Conservation (phyloP, 805 yeast species). For the Pichia scutulata region DNA sequence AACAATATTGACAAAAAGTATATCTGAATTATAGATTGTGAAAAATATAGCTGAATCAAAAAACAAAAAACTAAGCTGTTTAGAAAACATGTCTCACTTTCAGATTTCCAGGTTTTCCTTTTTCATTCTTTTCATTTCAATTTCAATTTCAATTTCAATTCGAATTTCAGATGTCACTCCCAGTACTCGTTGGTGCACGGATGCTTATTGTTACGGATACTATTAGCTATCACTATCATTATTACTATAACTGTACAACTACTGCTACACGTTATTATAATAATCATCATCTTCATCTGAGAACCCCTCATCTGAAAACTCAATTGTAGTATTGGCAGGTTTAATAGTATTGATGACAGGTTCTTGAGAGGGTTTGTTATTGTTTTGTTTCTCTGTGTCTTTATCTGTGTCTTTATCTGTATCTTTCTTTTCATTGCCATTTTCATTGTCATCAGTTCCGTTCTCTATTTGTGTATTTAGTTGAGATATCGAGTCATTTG, state of each 20-base stretch:
- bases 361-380: no score
- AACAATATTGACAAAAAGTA: no score
- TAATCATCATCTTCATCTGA: slow-evolving; percentile 9
- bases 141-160: background rate
- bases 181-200: background rate
- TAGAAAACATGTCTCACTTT: background rate
- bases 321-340: background rate
- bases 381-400: no score
- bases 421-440: background rate
- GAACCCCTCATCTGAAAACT: slow-evolving; percentile 11
- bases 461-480: background rate
- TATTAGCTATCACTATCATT: no score
- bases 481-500: background rate
- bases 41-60: background rate
- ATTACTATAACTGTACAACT: no score
- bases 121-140: no score
- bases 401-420: background rate
- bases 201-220: no score
- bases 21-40: background rate
- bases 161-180: no score
- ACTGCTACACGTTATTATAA: background rate
- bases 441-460: background rate
- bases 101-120: no score
- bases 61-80: background rate
- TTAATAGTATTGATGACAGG: background rate